Base-by-base conservation (phyloP, 495 filamentous ascomycete species). In the Penicillium macrosclerotiorum region DNA sequence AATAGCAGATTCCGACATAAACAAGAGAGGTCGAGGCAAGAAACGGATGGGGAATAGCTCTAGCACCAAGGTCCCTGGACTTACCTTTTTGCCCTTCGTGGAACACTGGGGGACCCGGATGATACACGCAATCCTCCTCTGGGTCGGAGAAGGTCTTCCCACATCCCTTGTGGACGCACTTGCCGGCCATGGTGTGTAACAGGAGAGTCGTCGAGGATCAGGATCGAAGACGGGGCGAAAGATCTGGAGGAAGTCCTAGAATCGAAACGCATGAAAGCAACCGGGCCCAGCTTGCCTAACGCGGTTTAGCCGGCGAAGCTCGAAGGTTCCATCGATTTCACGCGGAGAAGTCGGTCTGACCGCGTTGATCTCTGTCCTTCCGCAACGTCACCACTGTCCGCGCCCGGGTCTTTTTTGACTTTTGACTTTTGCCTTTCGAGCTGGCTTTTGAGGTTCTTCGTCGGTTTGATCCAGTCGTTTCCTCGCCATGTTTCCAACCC, bases 1-100 rank as follows among this genome's bases (percentile, higher is more conserved):
- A n/a, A n/a, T n/a, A n/a, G n/a, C n/a, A n/a, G n/a, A n/a, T n/a
- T n/a, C n/a, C n/a, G n/a, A n/a, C n/a, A n/a, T 25, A 13, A 11
- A 12, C 4, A 22, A 37, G 23, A 22, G 34, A 44, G 24, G 14
- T 41, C 25, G 25, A 27, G 11, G 5, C 5, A 19, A 37, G 22
- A 26, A 13, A 26, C 36, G 13, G 17, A 55, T 40, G 27, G 32
- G 40, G 42, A 42, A 34, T 47, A 44, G 48, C 43, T 60, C 49
- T 40, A 61, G 53, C 55, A 49, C 33, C 65, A 69, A 65, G 66
- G 69, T 68, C 67, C 75, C n/a, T n/a, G n/a, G n/a, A n/a, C n/a
- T 60, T 74, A 96, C 93, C 93, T 84, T 98, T 98, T 70, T 97
- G 92, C 31, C 93, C 93, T 74, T 99, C 93, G 65, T 99, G 93